Percentiles rank a stretch among this genome's conserved stretches.
Conservation (phyloP, 2,329 filamentous ascomycete genomes). For the Sarocladium strictum region DNA sequence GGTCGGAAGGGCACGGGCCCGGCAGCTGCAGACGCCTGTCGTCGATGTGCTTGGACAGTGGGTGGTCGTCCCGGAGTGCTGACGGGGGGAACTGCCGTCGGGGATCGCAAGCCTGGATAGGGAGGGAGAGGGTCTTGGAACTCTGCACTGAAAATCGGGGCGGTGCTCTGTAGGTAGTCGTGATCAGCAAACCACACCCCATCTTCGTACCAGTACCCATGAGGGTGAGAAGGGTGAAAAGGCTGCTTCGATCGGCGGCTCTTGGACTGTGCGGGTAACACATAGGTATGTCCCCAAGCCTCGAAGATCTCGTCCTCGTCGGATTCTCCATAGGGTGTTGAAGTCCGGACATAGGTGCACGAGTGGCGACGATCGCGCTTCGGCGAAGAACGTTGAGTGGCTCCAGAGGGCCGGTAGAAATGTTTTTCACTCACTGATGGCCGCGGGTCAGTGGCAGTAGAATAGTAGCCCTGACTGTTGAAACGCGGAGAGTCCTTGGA, state of each 20-base stretch:
- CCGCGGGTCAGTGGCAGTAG: slow-evolving; percentile 29
- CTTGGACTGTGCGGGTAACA: slow-evolving; percentile 44
- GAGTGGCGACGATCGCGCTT: slow-evolving; percentile 51
- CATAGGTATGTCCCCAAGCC: slow-evolving; percentile 45
- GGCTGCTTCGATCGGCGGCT: slow-evolving; percentile 13
- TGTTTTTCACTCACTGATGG: slow-evolving; percentile 48
- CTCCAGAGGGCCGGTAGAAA: slow-evolving; percentile 36
- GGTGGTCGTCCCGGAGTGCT: slow-evolving; percentile 26
- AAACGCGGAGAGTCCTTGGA: slow-evolving; percentile 53
- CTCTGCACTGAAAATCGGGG: neutral
- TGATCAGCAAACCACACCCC: slow-evolving; percentile 54
- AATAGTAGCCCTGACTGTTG: slow-evolving; percentile 57
- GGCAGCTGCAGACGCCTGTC: slow-evolving; percentile 33
- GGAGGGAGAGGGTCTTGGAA: slow-evolving; percentile 7
- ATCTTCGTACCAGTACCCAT: slow-evolving; percentile 29
- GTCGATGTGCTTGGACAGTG: slow-evolving; percentile 36
- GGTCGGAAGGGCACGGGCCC: slow-evolving; percentile 42
- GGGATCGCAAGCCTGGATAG: slow-evolving; percentile 7
- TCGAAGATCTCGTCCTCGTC: slow-evolving; percentile 58
- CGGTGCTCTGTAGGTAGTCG: slow-evolving; percentile 46
- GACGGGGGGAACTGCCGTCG: neutral
- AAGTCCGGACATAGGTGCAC: slow-evolving; percentile 53
- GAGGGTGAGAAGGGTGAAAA: slow-evolving; percentile 7
- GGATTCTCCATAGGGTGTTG: slow-evolving; percentile 54
- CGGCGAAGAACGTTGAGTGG: slow-evolving; percentile 22